Conservation (phyloP, 2,329 filamentous ascomycete species). For the Aspergillus ochraceoroseus region DNA sequence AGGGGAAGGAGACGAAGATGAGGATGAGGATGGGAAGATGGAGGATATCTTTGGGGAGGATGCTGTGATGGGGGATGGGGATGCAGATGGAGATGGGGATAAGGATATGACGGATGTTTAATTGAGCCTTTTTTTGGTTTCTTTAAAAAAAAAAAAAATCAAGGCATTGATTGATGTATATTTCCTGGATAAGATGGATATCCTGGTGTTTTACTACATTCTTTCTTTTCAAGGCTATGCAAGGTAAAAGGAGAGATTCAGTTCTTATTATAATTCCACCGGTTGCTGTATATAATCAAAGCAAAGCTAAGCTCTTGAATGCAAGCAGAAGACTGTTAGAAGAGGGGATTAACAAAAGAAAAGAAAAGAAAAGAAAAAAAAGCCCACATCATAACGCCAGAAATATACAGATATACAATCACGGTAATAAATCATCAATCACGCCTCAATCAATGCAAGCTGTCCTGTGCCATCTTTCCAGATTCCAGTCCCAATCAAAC, state of each 20-base stretch:
- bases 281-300: conserved; percentile 6
- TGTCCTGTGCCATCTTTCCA: no score
- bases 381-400: no score
- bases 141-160: not conserved
- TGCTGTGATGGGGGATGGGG: conserved; percentile 37
- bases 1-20: conserved; percentile 37
- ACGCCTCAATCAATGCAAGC: no score
- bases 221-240: not conserved
- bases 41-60: conserved; percentile 47
- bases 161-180: conserved; percentile 2
- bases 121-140: conserved; percentile 2
- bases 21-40: conserved; percentile 46
- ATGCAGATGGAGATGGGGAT: conserved; percentile 33
- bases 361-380: no score
- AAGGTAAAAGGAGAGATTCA: conserved; percentile 11
- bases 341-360: no score
- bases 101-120: conserved; percentile 44
- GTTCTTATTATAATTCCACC: conserved; percentile 6
- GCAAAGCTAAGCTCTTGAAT: conserved; percentile 2
- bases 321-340: no score
- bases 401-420: no score
- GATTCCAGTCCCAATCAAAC: not conserved
- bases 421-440: no score
- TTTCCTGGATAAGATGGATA: conserved; percentile 5
- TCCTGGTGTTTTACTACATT: not conserved